phyloP scores from a whole-genome alignment of 371 early-diverging fungal species.

The Mucor irregularis region DNA sequence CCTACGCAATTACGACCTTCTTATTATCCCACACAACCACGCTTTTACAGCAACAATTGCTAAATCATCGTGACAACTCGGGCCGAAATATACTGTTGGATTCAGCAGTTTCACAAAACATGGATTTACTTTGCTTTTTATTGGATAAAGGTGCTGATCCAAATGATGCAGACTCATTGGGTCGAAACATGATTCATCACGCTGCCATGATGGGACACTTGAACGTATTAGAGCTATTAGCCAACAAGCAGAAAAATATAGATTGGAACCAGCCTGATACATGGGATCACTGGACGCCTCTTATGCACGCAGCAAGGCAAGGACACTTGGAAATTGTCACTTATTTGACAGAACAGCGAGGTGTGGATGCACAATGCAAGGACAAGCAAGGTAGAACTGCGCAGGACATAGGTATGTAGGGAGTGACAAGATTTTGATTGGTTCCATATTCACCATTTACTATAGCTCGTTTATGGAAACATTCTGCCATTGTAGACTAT shows the following conservation, averaged over 20 bases:
- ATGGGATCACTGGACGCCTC: constrained; percentile 55
- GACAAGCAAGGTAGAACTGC: constrained; percentile 49
- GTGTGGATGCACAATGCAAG: constrained; percentile 13
- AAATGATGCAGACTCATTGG: constrained; percentile 42
- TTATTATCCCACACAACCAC: constrained; percentile 24
- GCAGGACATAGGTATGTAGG: constrained; percentile 47
- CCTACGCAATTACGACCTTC: constrained; percentile 23
- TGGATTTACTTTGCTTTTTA: constrained; percentile 29
- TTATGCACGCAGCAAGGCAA: constrained; percentile 52
- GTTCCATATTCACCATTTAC: background rate
- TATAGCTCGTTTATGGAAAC: constrained; percentile 18
- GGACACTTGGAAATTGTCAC: constrained; percentile 32
- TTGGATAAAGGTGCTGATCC: constrained; percentile 36
- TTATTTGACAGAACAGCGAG: constrained; percentile 29
- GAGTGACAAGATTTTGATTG: too few species aligned
- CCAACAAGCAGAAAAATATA: background rate
- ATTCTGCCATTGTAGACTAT: constrained; percentile 3
- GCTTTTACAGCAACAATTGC: constrained; percentile 3
- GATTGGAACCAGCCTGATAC: constrained; percentile 38
- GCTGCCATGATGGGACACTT: constrained; percentile 51
- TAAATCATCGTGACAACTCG: constrained; percentile 44
- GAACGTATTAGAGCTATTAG: constrained; percentile 29
- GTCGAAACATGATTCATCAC: constrained; percentile 50
- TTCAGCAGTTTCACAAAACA: constrained; percentile 42
- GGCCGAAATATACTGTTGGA: constrained; percentile 46